Conservation (phyloP, 1,284 basidiomycete species). For the Polyporus tsugae region DNA sequence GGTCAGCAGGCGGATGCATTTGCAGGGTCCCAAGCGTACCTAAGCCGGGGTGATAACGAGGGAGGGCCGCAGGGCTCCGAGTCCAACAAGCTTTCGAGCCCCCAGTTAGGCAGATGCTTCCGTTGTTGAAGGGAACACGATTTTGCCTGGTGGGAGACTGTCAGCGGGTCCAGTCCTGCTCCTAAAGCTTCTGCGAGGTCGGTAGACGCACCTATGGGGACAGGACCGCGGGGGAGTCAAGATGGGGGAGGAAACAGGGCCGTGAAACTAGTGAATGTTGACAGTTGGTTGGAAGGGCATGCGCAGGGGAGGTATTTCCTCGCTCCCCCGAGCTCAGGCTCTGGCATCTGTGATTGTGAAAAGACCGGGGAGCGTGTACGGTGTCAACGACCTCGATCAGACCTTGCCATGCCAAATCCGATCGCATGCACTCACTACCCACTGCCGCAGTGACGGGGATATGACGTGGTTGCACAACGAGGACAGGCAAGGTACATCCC, state of each 20-base stretch:
- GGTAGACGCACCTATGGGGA: not conserved
- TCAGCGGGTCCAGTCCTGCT: not conserved
- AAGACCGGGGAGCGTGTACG: not conserved
- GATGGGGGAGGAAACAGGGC: not conserved
- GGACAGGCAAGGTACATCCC: not conserved
- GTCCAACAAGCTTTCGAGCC: not conserved
- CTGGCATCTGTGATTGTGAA: constrained; percentile 1
- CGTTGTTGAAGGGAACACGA: not conserved
- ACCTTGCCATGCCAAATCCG: not conserved
- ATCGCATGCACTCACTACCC: not conserved
- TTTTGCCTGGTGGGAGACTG: constrained; percentile 4
- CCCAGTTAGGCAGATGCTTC: not conserved
- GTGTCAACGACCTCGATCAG: not conserved
- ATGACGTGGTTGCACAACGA: not conserved
- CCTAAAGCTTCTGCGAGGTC: not conserved
- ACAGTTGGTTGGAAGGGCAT: not conserved
- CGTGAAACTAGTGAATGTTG: not conserved
- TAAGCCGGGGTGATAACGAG: not conserved
- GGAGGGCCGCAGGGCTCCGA: not conserved
- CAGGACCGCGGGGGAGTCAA: not conserved
- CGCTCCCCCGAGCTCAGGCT: not conserved
- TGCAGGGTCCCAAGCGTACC: constrained; percentile 5
- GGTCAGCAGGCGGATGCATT: constrained; percentile 2
- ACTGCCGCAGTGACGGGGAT: not conserved
- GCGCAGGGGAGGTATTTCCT: not conserved